Percentiles rank a stretch among this genome's conserved stretches.
Conservation (phyloP, 805 yeast species). For the Saturnispora sanitii region DNA sequence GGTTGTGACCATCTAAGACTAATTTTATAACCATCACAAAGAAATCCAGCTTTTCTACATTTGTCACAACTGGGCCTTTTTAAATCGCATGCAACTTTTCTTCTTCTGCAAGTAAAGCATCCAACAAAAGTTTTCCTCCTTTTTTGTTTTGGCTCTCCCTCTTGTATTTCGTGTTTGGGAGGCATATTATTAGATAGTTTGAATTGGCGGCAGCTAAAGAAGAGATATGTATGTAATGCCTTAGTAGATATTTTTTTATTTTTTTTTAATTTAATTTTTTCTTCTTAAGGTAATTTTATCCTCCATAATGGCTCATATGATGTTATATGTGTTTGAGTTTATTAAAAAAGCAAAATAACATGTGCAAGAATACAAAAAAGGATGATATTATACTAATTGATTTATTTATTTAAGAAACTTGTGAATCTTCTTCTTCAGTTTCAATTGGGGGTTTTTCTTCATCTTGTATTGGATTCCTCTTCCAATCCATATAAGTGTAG, state of each 20-base stretch:
- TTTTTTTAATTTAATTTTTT: too few species aligned
- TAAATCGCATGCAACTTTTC: constrained; percentile 77
- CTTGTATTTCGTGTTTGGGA: neutral
- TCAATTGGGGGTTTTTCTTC: constrained; percentile 15
- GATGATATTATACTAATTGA: too few species aligned
- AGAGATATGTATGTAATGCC: too few species aligned
- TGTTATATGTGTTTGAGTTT: too few species aligned
- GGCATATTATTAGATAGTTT: neutral
- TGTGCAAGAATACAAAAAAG: too few species aligned
- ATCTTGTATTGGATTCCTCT: neutral
- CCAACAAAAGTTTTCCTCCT: constrained; percentile 74
- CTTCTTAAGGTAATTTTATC: too few species aligned
- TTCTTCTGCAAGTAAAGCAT: constrained; percentile 75
- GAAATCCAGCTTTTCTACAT: constrained; percentile 55
- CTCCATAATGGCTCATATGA: too few species aligned
- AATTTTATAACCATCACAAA: constrained; percentile 77
- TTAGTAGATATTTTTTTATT: too few species aligned
- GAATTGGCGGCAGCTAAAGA: too few species aligned
- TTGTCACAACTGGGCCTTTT: constrained; percentile 59
- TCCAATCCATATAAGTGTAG: constrained; percentile 3
- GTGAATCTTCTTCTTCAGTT: neutral
- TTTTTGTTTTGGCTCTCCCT: constrained; percentile 14
- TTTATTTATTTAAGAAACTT: too few species aligned
- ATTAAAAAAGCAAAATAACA: too few species aligned
- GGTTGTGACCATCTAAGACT: constrained; percentile 72